Base-by-base conservation (phyloP, 2,329 filamentous ascomycete genomes). In the Aureobasidium sp. region DNA sequence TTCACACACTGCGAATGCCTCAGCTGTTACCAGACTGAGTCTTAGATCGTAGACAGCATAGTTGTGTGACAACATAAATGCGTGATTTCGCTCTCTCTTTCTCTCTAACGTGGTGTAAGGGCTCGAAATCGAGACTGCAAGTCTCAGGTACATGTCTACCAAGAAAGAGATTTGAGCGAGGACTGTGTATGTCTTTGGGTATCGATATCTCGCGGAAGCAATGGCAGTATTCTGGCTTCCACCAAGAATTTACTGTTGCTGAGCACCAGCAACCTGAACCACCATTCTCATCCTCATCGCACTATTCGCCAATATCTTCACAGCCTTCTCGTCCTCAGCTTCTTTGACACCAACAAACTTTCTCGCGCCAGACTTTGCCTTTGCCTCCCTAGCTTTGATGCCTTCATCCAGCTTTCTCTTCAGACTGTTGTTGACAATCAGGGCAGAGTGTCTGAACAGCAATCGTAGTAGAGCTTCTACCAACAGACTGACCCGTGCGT, bases 401-500 rank as follows among this genome's bases (percentile, higher is more conserved):
- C 86, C 86, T 20, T 68, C 64, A 63, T 82, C 74, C n/a, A 83
- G 75, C 0, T 81, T 79, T 0, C 70, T 61, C 41, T 74, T 73
- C 17, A 87, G 65, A 6, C 65, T 66, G 1, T 69, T 68, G 4
- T 68, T 75, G 42, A 65, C 74, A 58, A 25, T 63, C 64, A 70
- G 77, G 45, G 67, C 66, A 1, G 72, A 70, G 36, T 68, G 60
- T 36, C 64, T 64, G 69, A 68, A 75, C 31, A 85, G 72, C 7
- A 86, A 74, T 49, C 85, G 79, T 34, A 90, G 69, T 55, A 90
- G 73, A 1, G 79, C 79, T 74, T 93, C 90, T 0, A 91, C 75
- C 34, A 89, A 72, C 11, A 92, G 74, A 1, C 87, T 86, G 41
- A 92, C 79, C 71, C 88, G 89, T 31, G 87, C 86, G 67, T 94